Evolutionary conservation across 768 basidiomycete species (phyloP).

Genomic region (Suillus bovinus): DNA sequence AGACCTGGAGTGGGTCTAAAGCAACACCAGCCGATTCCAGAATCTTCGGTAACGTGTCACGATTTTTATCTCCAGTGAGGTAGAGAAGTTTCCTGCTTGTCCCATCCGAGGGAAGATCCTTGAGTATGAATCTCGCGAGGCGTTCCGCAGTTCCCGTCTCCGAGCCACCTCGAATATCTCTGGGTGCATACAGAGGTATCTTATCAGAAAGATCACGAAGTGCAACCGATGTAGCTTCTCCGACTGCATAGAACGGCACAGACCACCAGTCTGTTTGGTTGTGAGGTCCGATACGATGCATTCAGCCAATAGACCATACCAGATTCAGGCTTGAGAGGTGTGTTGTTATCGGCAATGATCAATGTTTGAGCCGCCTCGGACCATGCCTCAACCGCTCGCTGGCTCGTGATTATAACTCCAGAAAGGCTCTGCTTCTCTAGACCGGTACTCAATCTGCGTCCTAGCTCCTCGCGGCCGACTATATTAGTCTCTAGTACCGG

Average conservation of each 20-base stretch:
- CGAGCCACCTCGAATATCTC: conserved; percentile 42
- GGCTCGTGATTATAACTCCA: conserved; percentile 81
- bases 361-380: conserved; percentile 38
- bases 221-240: conserved; percentile 57
- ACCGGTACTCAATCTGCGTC: conserved; percentile 40
- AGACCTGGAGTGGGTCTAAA: conserved; percentile 61
- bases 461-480: conserved; percentile 49
- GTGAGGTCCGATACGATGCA: conserved; percentile 7
- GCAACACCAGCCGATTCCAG: conserved; percentile 46
- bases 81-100: conserved; percentile 50
- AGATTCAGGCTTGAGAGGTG: conserved; percentile 1
- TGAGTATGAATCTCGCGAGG: conserved; percentile 64
- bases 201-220: conserved; percentile 38
- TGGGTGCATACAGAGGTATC: conserved; percentile 39
- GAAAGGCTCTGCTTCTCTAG: conserved; percentile 34
- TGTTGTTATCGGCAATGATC: conserved; percentile 13
- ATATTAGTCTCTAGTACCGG: conserved; percentile 71
- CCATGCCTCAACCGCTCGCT: conserved; percentile 77
- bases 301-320: conserved; percentile 13
- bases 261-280: conserved; percentile 48
- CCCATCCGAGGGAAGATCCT: conserved; percentile 26
- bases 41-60: conserved; percentile 59
- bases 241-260: conserved; percentile 80
- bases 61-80: conserved; percentile 86
- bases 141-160: conserved; percentile 68